A percentile compares a stretch with the other conserved stretches of the same genome.
Evolutionary conservation across 2,329 filamentous ascomycete species (phyloP).

Genomic region (Penicillium sp.): DNA sequence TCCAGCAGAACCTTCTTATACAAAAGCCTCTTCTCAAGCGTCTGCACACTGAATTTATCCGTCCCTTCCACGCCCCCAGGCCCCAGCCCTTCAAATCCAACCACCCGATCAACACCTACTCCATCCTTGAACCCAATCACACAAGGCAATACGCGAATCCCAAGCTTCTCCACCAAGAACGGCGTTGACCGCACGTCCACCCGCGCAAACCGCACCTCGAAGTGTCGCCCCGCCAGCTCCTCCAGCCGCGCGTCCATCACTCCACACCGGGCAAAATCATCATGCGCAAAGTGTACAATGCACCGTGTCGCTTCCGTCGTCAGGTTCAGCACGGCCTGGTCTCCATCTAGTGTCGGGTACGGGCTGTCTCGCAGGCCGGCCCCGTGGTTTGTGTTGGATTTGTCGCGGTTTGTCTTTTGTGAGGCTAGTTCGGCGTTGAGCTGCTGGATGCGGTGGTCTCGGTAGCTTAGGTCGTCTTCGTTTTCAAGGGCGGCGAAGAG

Average conservation of each 20-base stretch:
- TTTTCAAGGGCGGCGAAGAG: conserved; percentile 57
- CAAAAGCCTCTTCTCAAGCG: conserved; percentile 45
- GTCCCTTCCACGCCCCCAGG: conserved; percentile 37
- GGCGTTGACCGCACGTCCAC: conserved; percentile 48
- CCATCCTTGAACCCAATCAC: conserved; percentile 51
- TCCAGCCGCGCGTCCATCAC: conserved; percentile 62
- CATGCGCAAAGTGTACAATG: conserved; percentile 64
- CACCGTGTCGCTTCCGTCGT: conserved; percentile 58
- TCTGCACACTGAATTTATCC: conserved; percentile 40
- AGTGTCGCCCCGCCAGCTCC: conserved; percentile 40
- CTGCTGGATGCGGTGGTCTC: conserved; percentile 58
- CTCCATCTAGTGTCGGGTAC: conserved; percentile 46
- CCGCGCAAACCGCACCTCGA: conserved; percentile 45
- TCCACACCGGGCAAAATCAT: conserved; percentile 61
- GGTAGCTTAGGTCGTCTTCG: conserved; percentile 55
- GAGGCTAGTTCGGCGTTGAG: conserved; percentile 57
- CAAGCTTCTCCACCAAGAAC: conserved; percentile 49
- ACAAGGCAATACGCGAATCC: conserved; percentile 47
- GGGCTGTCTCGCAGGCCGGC: conserved; percentile 22
- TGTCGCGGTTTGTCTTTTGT: conserved; percentile 43
- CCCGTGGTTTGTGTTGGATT: conserved; percentile 9
- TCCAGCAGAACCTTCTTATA: conserved; percentile 39
- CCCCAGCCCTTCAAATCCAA: conserved; percentile 50
- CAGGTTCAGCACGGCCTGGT: conserved; percentile 59
- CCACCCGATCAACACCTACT: conserved; percentile 43